Percentiles rank a stretch among this genome's conserved stretches.
phyloP scores from a whole-genome alignment of 2,329 filamentous ascomycete genomes.

The Hypocrella siamensis region DNA sequence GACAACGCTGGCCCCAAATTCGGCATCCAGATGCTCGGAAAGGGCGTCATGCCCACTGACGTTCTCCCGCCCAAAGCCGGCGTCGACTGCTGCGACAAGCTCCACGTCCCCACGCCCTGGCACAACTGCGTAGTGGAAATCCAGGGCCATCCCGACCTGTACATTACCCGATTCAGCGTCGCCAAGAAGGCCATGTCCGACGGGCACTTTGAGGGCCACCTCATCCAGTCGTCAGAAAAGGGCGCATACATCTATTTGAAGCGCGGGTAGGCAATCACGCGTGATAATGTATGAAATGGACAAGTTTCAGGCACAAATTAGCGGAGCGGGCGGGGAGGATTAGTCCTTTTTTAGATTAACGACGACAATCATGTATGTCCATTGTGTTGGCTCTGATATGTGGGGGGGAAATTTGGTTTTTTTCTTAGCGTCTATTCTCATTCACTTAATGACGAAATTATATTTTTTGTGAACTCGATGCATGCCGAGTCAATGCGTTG shows the following conservation, averaged over 20 bases:
- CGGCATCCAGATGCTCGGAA: conserved; percentile 21
- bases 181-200: conserved; percentile 4
- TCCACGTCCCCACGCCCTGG: conserved; percentile 25
- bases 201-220: conserved; percentile 1
- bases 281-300: too few species aligned
- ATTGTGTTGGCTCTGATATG: too few species aligned
- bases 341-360: too few species aligned
- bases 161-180: conserved; percentile 9
- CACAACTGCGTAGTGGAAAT: conserved; percentile 22
- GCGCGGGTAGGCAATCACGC: too few species aligned
- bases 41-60: conserved; percentile 15
- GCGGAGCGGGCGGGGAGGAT: too few species aligned
- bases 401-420: neutral
- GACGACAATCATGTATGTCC: too few species aligned
- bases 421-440: neutral
- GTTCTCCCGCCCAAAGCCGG: conserved; percentile 12
- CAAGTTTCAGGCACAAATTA: too few species aligned
- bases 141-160: conserved; percentile 6
- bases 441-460: neutral
- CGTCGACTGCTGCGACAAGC: conserved; percentile 8
- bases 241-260: conserved; percentile 1
- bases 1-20: conserved; percentile 25
- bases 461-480: neutral
- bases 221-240: neutral
- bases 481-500: too few species aligned